Evolutionary conservation across 257 asterid genomes (phyloP), one percentile per base, ranked within the genome.

Genomic region (Solanum etuberosum): DNA sequence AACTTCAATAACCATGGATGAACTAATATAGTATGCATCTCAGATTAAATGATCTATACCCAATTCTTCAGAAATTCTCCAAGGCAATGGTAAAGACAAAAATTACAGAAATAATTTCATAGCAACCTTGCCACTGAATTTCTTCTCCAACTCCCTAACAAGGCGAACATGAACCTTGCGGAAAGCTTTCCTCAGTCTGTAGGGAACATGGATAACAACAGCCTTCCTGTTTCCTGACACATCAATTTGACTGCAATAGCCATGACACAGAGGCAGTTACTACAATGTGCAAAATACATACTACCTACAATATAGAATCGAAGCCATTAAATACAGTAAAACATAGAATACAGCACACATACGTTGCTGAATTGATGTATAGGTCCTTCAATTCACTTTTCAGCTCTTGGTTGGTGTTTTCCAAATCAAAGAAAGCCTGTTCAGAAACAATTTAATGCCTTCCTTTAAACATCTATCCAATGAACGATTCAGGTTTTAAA

Each of bases 321-420:
- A 42, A 6, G 84, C 15, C 25, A 43, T 25, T 27, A 43, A 78
- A 27, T 15, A 43, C 18, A 4, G 21, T 42, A 46, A 1, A 7
- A 7, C n/a, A 54, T 20, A 21, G 83, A 86, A 20, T 48, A 20
- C n/a, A 35, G 21, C 14, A 63, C 61, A 32, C 89, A n/a, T 61
- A 88, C 90, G n/a, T 29, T 27, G 90, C 90, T n/a, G 89, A 81
- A 54, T 86, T 88, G 87, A 88, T 88, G 85, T 86, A 88, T 7
- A 88, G 90, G 87, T 88, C 90, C 87, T 88, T 88, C 88, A 88
- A 86, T 35, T 88, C 90, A 88, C 90, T 86, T 74, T 88, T 88
- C n/a, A 89, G 85, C 85, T 89, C 91, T 84, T 86, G 91, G 86
- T 89, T 86, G 23, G 91, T 89, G 80, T 86, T 89, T 46, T 89